These are phyloP conservation scores for Calonectria crousiana DNA, from an alignment of 2,329 filamentous ascomycete genomes.

Conservation along the genomic window DNA sequence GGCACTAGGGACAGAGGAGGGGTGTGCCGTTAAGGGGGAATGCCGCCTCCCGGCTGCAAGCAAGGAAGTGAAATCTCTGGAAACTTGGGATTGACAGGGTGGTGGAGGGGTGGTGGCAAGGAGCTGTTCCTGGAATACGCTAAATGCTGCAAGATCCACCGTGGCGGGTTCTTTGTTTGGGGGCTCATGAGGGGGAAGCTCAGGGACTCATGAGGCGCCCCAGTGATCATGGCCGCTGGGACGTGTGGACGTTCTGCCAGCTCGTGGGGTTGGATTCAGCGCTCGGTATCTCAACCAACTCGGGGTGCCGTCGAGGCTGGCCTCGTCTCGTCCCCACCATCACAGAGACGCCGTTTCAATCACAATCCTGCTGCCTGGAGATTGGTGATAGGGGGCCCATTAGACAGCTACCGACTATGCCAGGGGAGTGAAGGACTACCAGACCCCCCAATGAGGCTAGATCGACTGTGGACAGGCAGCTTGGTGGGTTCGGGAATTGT, in stretches of 20 bases:
- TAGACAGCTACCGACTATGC: background rate
- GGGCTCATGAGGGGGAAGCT: constrained; percentile 12
- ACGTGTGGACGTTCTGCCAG: background rate
- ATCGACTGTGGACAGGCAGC: constrained; percentile 4
- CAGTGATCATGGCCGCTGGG: background rate
- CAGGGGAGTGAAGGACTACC: constrained; percentile 13
- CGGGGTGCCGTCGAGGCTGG: background rate
- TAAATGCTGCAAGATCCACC: constrained; percentile 16
- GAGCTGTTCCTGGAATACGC: constrained; percentile 20
- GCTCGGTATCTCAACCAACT: background rate
- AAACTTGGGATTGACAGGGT: constrained; percentile 26
- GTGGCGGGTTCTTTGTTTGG: constrained; percentile 8
- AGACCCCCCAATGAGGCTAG: constrained; percentile 32
- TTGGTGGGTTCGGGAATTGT: constrained; percentile 12
- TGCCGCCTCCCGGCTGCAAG: background rate
- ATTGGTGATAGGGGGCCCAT: constrained; percentile 13
- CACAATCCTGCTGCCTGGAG: constrained; percentile 40
- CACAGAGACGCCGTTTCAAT: constrained; percentile 9
- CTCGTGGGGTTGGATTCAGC: background rate
- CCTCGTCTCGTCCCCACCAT: background rate
- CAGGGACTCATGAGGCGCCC: constrained; percentile 10
- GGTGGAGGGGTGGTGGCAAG: constrained; percentile 17
- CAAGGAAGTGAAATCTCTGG: constrained; percentile 28
- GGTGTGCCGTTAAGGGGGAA: constrained; percentile 13
- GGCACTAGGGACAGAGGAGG: constrained; percentile 24